Base-by-base conservation (phyloP, 164 flowering plant genomes). In the Aristolochia fimbriata region DNA sequence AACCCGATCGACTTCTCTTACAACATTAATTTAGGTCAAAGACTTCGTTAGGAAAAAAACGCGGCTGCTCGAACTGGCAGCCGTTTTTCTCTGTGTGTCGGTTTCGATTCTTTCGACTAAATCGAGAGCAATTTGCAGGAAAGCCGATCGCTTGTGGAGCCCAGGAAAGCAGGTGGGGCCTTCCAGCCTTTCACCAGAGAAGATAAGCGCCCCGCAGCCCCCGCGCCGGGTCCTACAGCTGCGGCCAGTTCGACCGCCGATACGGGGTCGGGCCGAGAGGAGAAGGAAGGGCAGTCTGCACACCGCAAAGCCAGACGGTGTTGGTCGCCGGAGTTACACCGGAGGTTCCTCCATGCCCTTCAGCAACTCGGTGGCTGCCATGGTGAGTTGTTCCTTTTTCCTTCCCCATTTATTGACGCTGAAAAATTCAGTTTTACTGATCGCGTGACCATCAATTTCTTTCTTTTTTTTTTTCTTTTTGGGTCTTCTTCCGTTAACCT, bases 311-410 rank as follows among this genome's bases (percentile, higher is more conserved):
- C 75, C 4, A 80, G 98, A 71, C 67, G 98, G 64, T 76, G 85
- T 62, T 93, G 98, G 98, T 93, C 96, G 8, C 87, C 85, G 31
- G 97, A 90, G 70, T 74, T 93, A 62, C 98, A 93, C 63, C 68
- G 76, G 64, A 67, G 88, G 5, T 93, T 93, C 74, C 62, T 88
- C 51, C 68, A 80, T 30, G 83, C 96, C 27, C 88, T 93, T 43
- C 86, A 87, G 64, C 88, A 87, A 57, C 92, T 93, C 23, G 98
- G 98, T 61, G 98, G 98, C 64, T 73, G 94, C 15, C 89, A 87
- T 71, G 90, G 98, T 89, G 23, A 47, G 79, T 60, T 9, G 4
- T 27, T n/a, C 13, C 12, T 19, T 17, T 33, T 54, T 12, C 65
- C 15, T 22, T 19, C 23, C 43, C 12, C 43, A 0, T 3, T 7